A percentile compares a stretch with the other conserved stretches of the same genome.
Conservation (phyloP, 2,329 filamentous ascomycete genomes). For the Pestalotiopsis sp. region DNA sequence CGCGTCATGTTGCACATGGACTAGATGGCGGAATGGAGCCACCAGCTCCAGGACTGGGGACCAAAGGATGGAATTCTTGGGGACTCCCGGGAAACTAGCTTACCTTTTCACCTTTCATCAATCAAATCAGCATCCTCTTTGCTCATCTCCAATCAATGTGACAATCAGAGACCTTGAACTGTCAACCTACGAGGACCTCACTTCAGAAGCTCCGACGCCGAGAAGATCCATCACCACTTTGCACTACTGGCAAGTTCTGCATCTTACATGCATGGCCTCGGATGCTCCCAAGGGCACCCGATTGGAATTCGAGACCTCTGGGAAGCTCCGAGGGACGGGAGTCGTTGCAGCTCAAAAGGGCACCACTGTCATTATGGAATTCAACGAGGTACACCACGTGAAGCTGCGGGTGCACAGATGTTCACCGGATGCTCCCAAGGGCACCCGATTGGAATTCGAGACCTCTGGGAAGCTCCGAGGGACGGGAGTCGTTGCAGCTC, state of each 20-base stretch:
- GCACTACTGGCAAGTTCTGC: slow-evolving; percentile 79
- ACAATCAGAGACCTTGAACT: slow-evolving; percentile 52
- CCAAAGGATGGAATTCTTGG: too few species aligned
- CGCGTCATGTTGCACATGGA: too few species aligned
- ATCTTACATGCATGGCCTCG: slow-evolving; percentile 79
- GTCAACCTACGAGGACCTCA: slow-evolving; percentile 83
- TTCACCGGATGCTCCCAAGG: slow-evolving; percentile 84
- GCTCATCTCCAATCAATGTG: too few species aligned
- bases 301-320: slow-evolving; percentile 86
- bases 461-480: slow-evolving; percentile 77
- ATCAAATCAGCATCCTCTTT: too few species aligned
- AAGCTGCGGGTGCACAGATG: too few species aligned
- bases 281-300: slow-evolving; percentile 84
- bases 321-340: slow-evolving; percentile 72
- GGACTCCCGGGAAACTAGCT: too few species aligned
- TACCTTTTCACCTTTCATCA: too few species aligned
- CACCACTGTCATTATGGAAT: too few species aligned
- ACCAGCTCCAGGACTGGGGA: too few species aligned
- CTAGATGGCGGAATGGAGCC: too few species aligned
- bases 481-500: slow-evolving; percentile 77
- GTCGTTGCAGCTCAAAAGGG: slow-evolving; percentile 86
- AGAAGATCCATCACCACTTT: slow-evolving; percentile 92
- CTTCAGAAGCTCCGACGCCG: slow-evolving; percentile 94
- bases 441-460: slow-evolving; percentile 84
- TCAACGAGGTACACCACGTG: too few species aligned